Evolutionary conservation across 495 filamentous ascomycete genomes (phyloP).

Genomic region (Articulospora tetracladia): DNA sequence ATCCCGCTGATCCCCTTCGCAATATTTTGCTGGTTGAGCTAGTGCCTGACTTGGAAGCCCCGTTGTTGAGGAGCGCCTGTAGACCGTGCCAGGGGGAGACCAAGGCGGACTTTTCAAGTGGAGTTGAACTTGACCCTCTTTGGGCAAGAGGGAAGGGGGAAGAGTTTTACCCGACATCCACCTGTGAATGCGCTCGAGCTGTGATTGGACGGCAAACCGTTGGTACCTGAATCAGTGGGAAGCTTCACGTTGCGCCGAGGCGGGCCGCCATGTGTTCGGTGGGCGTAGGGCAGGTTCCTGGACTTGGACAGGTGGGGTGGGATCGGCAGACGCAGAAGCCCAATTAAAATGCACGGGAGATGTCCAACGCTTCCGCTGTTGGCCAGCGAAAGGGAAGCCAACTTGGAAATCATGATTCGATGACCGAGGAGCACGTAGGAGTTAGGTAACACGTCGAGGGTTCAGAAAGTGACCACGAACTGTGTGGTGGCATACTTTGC

Average conservation of each 20-base stretch:
- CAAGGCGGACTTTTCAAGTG: not conserved
- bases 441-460: too few species aligned
- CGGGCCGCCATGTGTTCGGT: not conserved
- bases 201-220: not conserved
- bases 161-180: not conserved
- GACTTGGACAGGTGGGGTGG: not conserved
- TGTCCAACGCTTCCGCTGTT: not conserved
- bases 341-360: not conserved
- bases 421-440: not conserved
- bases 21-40: not conserved
- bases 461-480: not conserved
- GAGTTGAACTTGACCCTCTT: not conserved
- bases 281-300: not conserved
- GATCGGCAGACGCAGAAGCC: not conserved
- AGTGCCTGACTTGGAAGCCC: not conserved
- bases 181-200: not conserved
- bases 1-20: not conserved
- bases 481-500: not conserved
- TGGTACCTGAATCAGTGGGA: not conserved
- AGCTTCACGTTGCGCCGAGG: not conserved
- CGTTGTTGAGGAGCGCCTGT: not conserved
- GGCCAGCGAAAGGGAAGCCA: not conserved
- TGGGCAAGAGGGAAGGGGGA: not conserved
- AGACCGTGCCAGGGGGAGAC: not conserved
- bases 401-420: not conserved